Base-by-base conservation (phyloP, 495 filamentous ascomycete species). In the Penicillium flavigenum region DNA sequence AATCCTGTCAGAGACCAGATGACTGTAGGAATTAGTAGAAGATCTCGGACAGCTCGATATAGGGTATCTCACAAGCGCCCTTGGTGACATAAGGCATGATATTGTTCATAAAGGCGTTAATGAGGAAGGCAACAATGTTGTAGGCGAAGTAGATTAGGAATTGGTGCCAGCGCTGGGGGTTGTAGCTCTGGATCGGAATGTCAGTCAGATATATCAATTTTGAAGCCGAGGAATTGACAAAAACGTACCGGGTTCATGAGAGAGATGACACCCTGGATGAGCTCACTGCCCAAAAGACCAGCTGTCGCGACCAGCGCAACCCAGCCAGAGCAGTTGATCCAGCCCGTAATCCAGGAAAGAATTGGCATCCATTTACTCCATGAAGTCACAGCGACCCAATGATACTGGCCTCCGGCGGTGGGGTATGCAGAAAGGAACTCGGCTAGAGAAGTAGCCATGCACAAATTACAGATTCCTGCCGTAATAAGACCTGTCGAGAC, bases 251-350 rank as follows among this genome's bases (percentile, higher is more conserved):
- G 68, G 32, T 83, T 73, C 82, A 83, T 84, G 20, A 88, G 62
- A 11, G 83, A 74, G 20, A 87, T 85, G 0, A 83, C 76, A 22
- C 76, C 79, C 20, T 85, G 59, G 20, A 88, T 81, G 24, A 89
- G 66, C 59, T 86, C 77, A 27, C 77, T 84, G 19, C 83, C 82
- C 29, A 81, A 60, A 10, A 81, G 65, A 20, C 78, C 78, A 57
- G 72, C 77, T 14, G 76, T 80, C 12, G 79, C 78, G 24, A 77
- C 74, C 43, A 81, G 60, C 10, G 78, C 76, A 43, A 90, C 86
- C 88, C 87, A 90, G 17, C 86, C 88, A 31, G 83, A 82, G 29
- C 86, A 82, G 66, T 88, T 90, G 56, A 90, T 83, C 88, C 88
- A 91, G 10, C 88, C 88, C 0, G 86, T 88, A 31, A 85, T 82